Percentiles rank a stretch among this genome's conserved stretches.
These are phyloP conservation scores for Oryza australiensis DNA, from an alignment of 176 grass and related monocot species.

Conservation along the genomic window DNA sequence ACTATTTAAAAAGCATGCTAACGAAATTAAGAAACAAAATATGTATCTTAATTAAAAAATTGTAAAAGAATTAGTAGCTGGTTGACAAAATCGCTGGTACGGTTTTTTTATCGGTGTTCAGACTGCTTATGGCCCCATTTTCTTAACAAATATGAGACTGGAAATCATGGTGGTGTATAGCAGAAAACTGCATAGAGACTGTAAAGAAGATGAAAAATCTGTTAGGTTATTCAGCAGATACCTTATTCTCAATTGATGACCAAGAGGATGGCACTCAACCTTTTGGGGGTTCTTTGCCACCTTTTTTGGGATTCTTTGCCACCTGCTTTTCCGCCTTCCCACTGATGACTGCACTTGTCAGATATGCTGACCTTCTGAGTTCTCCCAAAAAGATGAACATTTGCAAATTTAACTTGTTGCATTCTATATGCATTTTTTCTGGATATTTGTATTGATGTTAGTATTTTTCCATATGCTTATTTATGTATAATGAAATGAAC, in stretches of 20 bases:
- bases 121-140: slow-evolving; percentile 18
- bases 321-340: slow-evolving; percentile 84
- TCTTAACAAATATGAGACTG: slow-evolving; percentile 73
- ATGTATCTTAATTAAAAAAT: too few relatives aligned
- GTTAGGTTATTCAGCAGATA: slow-evolving; percentile 74
- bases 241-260: slow-evolving; percentile 79
- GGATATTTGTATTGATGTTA: slow-evolving; percentile 14
- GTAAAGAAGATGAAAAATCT: slow-evolving; percentile 83
- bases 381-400: slow-evolving; percentile 77
- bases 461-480: too few relatives aligned
- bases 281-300: slow-evolving; percentile 60
- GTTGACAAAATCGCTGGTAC: background rate
- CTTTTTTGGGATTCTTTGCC: too few relatives aligned
- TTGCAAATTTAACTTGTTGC: background rate
- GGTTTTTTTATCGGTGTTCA: slow-evolving; percentile 3
- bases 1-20: too few relatives aligned
- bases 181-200: slow-evolving; percentile 71
- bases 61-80: slow-evolving; percentile 1
- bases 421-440: background rate
- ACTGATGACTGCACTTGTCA: slow-evolving; percentile 75
- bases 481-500: too few relatives aligned
- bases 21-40: too few relatives aligned
- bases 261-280: slow-evolving; percentile 82
- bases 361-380: slow-evolving; percentile 88
- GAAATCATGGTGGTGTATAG: slow-evolving; percentile 90